Evolutionary conservation across 345 rosid genomes (phyloP).

Genomic region (Eucalyptus pauciflora): DNA sequence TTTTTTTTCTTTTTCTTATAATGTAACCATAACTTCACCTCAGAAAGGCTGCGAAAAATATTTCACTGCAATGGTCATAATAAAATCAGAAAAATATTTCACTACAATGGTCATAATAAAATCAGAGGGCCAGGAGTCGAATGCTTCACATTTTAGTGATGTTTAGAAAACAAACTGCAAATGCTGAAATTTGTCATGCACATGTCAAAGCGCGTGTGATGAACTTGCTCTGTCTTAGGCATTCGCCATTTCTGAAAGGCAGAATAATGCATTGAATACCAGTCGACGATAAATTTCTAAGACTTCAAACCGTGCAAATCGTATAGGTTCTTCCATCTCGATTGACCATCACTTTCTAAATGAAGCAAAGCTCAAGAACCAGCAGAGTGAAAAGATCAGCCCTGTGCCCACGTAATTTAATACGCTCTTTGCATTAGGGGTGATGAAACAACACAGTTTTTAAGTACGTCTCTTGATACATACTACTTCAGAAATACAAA

Average conservation of each 20-base stretch:
- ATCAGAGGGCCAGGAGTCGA: background rate
- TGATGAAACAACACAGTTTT: background rate
- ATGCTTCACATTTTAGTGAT: background rate
- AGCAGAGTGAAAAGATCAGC: background rate
- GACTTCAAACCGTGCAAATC: background rate
- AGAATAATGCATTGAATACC: background rate
- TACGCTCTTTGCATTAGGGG: background rate
- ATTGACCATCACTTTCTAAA: background rate
- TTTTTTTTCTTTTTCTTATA: background rate
- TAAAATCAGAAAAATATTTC: background rate
- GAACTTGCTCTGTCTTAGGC: background rate
- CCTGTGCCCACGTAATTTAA: background rate
- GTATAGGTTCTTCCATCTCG: background rate
- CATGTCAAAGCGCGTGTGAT: background rate
- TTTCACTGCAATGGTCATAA: background rate
- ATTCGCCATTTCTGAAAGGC: background rate
- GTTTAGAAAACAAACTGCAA: background rate
- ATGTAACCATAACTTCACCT: background rate
- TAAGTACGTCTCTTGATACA: background rate
- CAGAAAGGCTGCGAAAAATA: background rate
- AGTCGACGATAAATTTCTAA: background rate
- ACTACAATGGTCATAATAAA: background rate
- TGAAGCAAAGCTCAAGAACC: background rate
- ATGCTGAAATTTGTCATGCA: background rate
- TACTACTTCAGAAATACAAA: background rate